Evolutionary conservation across 2,329 filamentous ascomycete genomes (phyloP).

Genomic region (Venturia aucupariae): DNA sequence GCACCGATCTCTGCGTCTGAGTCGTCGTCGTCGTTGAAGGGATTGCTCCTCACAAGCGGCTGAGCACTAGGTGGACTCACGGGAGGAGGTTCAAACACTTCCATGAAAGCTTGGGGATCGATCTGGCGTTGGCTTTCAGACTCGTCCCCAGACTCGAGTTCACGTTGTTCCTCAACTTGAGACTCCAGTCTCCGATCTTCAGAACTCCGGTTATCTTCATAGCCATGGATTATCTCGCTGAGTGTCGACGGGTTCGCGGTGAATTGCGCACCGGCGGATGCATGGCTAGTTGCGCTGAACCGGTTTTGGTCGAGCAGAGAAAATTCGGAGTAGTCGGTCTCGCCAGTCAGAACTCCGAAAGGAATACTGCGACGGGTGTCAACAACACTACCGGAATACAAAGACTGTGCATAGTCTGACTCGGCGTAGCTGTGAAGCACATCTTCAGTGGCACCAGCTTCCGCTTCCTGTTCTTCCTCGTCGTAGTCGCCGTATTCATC

Average conservation of each 20-base stretch:
- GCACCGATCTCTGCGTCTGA: neutral
- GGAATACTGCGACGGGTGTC: conserved; percentile 4
- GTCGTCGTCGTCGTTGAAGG: neutral
- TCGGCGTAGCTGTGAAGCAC: conserved; percentile 2
- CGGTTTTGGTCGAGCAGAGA: neutral
- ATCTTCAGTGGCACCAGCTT: conserved; percentile 1
- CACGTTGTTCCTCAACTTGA: neutral
- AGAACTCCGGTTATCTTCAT: neutral
- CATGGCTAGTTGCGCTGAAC: neutral
- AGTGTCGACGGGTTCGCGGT: neutral
- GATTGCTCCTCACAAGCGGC: neutral
- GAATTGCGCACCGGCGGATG: neutral
- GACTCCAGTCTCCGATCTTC: neutral
- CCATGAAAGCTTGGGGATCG: neutral
- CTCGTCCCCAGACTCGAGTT: neutral
- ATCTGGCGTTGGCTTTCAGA: neutral
- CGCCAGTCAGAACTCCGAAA: neutral
- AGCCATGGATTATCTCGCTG: neutral
- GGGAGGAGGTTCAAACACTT: neutral
- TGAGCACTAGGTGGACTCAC: neutral
- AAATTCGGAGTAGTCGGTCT: conserved; percentile 4
- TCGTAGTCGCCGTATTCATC: neutral
- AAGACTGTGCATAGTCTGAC: neutral
- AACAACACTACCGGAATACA: neutral
- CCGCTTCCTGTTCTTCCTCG: neutral